Evolutionary conservation across 495 filamentous ascomycete species (phyloP).

Genomic region (Talaromyces proteolyticus): DNA sequence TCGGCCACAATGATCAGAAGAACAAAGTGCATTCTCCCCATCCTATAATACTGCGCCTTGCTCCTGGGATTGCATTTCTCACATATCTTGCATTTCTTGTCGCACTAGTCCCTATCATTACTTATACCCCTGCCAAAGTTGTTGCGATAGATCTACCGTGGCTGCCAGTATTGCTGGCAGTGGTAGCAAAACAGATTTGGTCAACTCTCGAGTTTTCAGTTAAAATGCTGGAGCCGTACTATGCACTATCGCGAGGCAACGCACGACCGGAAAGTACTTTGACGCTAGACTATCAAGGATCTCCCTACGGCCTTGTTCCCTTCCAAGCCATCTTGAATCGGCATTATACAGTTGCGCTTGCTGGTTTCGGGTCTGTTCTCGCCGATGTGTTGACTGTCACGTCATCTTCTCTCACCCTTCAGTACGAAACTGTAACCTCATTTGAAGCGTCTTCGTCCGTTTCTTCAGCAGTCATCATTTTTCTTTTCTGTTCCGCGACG

Average conservation of each 20-base stretch:
- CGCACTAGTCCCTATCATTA: slow-evolving; percentile 46
- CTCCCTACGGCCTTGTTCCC: slow-evolving; percentile 60
- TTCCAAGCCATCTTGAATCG: slow-evolving; percentile 53
- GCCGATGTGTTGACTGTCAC: slow-evolving; percentile 65
- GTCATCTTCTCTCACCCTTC: slow-evolving; percentile 48
- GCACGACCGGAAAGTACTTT: slow-evolving; percentile 53
- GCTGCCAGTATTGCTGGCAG: slow-evolving; percentile 55
- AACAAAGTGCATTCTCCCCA: slow-evolving; percentile 45
- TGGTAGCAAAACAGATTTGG: slow-evolving; percentile 62
- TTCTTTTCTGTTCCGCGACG: slow-evolving; percentile 44
- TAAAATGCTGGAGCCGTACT: slow-evolving; percentile 71
- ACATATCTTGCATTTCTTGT: slow-evolving; percentile 43
- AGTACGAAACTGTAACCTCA: slow-evolving; percentile 52
- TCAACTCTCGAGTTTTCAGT: slow-evolving; percentile 63
- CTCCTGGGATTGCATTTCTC: slow-evolving; percentile 54
- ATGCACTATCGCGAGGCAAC: slow-evolving; percentile 56
- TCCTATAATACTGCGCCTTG: slow-evolving; percentile 59
- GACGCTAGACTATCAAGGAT: slow-evolving; percentile 65
- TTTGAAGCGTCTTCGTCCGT: slow-evolving; percentile 56
- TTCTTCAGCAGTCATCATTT: slow-evolving; percentile 50
- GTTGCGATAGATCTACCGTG: slow-evolving; percentile 57
- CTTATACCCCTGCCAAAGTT: slow-evolving; percentile 48
- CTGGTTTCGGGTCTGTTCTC: slow-evolving; percentile 56
- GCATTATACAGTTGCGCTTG: slow-evolving; percentile 56
- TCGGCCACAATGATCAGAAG: slow-evolving; percentile 29